Evolutionary conservation across 306 rosid species (phyloP).

Genomic region (Mucuna pruriens): DNA sequence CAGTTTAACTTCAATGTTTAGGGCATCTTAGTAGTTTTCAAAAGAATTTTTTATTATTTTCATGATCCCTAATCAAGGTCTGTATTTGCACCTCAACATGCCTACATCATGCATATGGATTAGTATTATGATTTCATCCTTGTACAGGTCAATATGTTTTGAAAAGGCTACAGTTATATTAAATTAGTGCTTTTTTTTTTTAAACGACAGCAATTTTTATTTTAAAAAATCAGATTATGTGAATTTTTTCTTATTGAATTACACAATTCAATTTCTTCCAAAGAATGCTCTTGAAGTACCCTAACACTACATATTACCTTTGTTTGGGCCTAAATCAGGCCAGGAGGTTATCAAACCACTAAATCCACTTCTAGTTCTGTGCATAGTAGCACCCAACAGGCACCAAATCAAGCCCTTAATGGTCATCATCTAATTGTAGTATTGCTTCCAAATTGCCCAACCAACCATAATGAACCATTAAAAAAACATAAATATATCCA

Average conservation of each 20-base stretch:
- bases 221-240: not conserved
- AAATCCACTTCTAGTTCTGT: slow-evolving; percentile 24
- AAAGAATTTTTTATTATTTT: not conserved
- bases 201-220: not conserved
- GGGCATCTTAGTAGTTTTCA: not conserved
- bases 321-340: not conserved
- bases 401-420: slow-evolving; percentile 6
- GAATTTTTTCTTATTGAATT: not conserved
- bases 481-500: not conserved
- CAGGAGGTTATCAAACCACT: not conserved
- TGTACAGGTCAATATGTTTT: not conserved
- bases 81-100: slow-evolving; percentile 27
- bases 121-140: slow-evolving; percentile 3
- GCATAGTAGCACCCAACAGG: not conserved
- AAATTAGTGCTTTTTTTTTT: slow-evolving; percentile 1
- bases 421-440: not conserved
- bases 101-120: not conserved
- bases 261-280: not conserved
- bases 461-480: not conserved
- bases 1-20: slow-evolving; percentile 1
- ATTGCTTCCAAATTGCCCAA: not conserved
- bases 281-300: not conserved
- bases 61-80: slow-evolving; percentile 7
- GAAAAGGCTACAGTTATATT: not conserved
- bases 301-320: not conserved